Percentiles rank a stretch among this genome's conserved stretches.
phyloP scores from a whole-genome alignment of 257 asterid species.

The Plantago major region DNA sequence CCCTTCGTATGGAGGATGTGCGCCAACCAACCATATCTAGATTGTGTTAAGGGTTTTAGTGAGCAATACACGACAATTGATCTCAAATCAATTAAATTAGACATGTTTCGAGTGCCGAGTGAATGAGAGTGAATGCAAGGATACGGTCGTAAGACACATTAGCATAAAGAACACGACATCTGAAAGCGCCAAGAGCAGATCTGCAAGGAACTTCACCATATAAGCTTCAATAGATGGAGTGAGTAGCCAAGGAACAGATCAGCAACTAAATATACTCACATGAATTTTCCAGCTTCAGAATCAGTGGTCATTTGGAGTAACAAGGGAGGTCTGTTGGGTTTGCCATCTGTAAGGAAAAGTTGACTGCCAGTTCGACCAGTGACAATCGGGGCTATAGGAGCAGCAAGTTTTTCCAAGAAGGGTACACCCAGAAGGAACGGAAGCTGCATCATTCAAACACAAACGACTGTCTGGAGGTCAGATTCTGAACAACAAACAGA shows the following conservation, averaged over 20 bases:
- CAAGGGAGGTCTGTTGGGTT: slow-evolving; percentile 69
- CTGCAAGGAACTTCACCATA: slow-evolving; percentile 40
- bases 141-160: slow-evolving; percentile 83
- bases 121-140: slow-evolving; percentile 19
- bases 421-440: slow-evolving; percentile 84
- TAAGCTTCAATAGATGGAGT: slow-evolving; percentile 17
- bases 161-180: slow-evolving; percentile 74
- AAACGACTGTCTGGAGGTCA: slow-evolving; percentile 58
- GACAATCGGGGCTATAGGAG: slow-evolving; percentile 80
- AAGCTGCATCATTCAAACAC: slow-evolving; percentile 56
- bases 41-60: slow-evolving; percentile 38
- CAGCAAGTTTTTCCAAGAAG: slow-evolving; percentile 82
- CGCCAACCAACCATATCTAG: slow-evolving; percentile 99
- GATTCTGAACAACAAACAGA: background rate
- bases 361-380: slow-evolving; percentile 68
- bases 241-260: slow-evolving; percentile 11
- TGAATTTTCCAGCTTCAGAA: slow-evolving; percentile 68
- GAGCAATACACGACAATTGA: slow-evolving; percentile 22
- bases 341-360: slow-evolving; percentile 75
- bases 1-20: slow-evolving; percentile 87
- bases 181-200: slow-evolving; percentile 81
- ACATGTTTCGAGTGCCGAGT: background rate
- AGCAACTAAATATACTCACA: slow-evolving; percentile 43
- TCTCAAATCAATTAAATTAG: background rate
- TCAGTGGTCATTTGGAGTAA: slow-evolving; percentile 77